Percentiles rank a stretch among this genome's conserved stretches.
Evolutionary conservation across 179 eudicot species (phyloP).

Genomic region (Monotropa hypopitys): DNA sequence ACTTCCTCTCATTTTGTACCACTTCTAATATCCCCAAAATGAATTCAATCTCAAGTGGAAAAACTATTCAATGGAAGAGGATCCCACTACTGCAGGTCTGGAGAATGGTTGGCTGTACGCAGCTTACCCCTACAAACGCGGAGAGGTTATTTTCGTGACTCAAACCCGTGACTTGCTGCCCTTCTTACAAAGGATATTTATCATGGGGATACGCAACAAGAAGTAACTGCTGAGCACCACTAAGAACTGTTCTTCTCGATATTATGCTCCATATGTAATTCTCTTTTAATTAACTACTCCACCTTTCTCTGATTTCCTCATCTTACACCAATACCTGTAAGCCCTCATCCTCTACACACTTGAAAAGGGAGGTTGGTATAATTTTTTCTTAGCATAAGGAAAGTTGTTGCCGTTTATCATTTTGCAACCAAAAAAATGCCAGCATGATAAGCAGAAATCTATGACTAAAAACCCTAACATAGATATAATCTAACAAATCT

Average conservation of each 20-base stretch:
- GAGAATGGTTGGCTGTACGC: too few relatives aligned
- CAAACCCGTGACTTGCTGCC: too few relatives aligned
- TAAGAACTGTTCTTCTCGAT: background rate
- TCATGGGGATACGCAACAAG: background rate
- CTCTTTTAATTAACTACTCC: background rate
- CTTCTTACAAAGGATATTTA: background rate
- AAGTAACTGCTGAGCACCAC: background rate
- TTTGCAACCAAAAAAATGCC: background rate
- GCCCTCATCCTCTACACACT: background rate
- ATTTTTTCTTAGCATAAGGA: background rate
- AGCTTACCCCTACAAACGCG: too few relatives aligned
- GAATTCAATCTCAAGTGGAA: background rate
- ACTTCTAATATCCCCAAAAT: background rate
- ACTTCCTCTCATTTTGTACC: background rate
- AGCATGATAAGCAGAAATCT: background rate
- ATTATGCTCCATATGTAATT: background rate
- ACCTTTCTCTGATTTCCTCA: background rate
- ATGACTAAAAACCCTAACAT: background rate
- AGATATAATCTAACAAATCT: background rate
- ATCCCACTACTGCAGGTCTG: too few relatives aligned
- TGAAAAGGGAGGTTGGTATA: background rate
- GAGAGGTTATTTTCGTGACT: too few relatives aligned
- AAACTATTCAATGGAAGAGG: too few relatives aligned
- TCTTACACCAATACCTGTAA: background rate
- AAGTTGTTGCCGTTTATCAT: background rate